phyloP scores from a whole-genome alignment of 768 basidiomycete species.

The Xerocomellus chrysenteron region DNA sequence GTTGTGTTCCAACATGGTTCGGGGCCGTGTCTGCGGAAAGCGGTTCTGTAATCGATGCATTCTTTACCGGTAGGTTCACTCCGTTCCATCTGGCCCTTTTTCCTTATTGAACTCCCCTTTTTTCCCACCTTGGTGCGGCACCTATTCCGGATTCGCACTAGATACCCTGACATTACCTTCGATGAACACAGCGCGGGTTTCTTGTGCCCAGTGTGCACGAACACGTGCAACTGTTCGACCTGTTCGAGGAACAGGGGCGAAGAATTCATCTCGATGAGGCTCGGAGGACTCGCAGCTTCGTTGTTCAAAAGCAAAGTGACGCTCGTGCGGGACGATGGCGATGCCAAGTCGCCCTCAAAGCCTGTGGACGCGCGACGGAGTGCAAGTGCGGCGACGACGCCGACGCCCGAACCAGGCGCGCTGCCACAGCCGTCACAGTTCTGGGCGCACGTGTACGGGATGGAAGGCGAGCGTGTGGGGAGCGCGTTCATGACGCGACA shows the following conservation, averaged over 20 bases:
- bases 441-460: constrained; percentile 36
- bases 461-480: constrained; percentile 30
- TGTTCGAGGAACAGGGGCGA: constrained; percentile 49
- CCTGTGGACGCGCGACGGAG: background rate
- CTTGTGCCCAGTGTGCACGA: constrained; percentile 45
- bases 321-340: constrained; percentile 20
- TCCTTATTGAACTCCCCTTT: background rate
- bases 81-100: background rate
- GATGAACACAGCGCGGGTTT: constrained; percentile 31
- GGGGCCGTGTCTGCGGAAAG: constrained; percentile 28
- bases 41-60: constrained; percentile 39
- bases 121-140: background rate
- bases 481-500: constrained; percentile 24
- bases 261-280: constrained; percentile 38
- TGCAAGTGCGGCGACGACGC: background rate
- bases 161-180: constrained; percentile 42
- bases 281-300: constrained; percentile 22
- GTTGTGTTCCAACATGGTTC: constrained; percentile 29
- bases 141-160: constrained; percentile 9
- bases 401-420: constrained; percentile 2
- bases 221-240: constrained; percentile 48
- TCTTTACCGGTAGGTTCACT: constrained; percentile 28
- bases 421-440: constrained; percentile 13
- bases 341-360: background rate
- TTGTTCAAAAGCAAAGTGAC: constrained; percentile 24